phyloP scores from a whole-genome alignment of 495 filamentous ascomycete genomes.

The Penicillium psychrofluorescens region DNA sequence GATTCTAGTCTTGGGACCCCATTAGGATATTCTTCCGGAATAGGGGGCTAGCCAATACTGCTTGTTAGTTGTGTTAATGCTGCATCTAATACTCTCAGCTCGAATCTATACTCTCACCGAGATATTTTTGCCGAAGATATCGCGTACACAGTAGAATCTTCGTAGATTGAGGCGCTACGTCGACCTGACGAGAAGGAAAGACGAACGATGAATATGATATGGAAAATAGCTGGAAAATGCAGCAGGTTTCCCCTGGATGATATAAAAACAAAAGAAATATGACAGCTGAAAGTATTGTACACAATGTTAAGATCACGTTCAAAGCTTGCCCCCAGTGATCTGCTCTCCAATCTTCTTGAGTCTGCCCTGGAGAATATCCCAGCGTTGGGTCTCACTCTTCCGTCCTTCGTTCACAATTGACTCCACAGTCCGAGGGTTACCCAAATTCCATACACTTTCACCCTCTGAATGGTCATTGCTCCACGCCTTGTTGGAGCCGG shows the following conservation, averaged over 20 bases:
- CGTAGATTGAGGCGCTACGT: no score
- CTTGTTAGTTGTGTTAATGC: no score
- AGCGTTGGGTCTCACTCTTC: constrained; percentile 27
- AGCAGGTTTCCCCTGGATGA: not conserved
- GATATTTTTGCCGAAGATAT: no score
- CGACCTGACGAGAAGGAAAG: no score
- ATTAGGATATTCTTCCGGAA: not conserved
- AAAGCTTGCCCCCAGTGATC: constrained; percentile 64
- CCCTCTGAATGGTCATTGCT: constrained; percentile 34
- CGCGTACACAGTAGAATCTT: no score
- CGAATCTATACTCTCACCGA: no score
- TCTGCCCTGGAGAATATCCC: constrained; percentile 46
- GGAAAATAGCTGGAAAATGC: not conserved
- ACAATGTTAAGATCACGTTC: constrained; percentile 14
- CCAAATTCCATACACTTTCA: constrained; percentile 53
- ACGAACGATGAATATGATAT: no score
- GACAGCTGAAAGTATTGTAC: constrained; percentile 22
- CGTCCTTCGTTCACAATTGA: constrained; percentile 24
- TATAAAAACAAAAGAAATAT: constrained; percentile 1
- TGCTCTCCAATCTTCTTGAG: constrained; percentile 59
- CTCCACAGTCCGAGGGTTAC: constrained; percentile 43
- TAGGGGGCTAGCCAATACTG: no score
- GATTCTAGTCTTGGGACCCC: constrained; percentile 15
- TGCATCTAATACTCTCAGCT: no score
- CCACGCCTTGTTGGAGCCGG: constrained; percentile 43